A percentile compares a stretch with the other conserved stretches of the same genome.
Evolutionary conservation across 768 basidiomycete genomes (phyloP).

Genomic region (Lyophyllum atratum): DNA sequence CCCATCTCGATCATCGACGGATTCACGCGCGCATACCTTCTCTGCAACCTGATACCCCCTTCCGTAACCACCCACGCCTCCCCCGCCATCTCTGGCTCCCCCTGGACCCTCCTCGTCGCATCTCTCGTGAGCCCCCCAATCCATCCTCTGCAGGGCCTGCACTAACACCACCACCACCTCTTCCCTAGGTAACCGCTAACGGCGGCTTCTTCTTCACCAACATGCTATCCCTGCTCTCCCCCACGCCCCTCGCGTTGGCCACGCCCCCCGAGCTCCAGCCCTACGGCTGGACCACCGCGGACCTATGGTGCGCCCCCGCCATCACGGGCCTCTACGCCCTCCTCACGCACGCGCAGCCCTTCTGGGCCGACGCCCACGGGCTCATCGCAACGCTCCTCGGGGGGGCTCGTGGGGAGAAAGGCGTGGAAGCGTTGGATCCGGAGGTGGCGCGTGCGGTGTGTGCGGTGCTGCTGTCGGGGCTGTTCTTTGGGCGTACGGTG

Average conservation of each 20-base stretch:
- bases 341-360: slow-evolving; percentile 85
- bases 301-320: slow-evolving; percentile 84
- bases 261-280: slow-evolving; percentile 81
- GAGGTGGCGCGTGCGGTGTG: slow-evolving; percentile 74
- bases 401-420: slow-evolving; percentile 29
- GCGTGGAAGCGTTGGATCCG: slow-evolving; percentile 53
- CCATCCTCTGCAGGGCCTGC: neutral
- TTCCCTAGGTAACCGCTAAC: slow-evolving; percentile 64
- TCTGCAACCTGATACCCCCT: slow-evolving; percentile 79
- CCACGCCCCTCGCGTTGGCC: slow-evolving; percentile 63
- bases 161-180: neutral
- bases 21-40: slow-evolving; percentile 73
- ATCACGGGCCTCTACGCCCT: slow-evolving; percentile 78
- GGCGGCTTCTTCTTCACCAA: slow-evolving; percentile 81
- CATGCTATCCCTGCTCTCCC: slow-evolving; percentile 74
- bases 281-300: slow-evolving; percentile 84
- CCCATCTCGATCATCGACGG: slow-evolving; percentile 77
- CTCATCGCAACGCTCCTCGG: slow-evolving; percentile 51
- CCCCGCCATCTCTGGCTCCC: slow-evolving; percentile 57
- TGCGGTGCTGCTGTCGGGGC: slow-evolving; percentile 57
- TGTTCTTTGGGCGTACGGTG: slow-evolving; percentile 66
- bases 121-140: slow-evolving; percentile 56
- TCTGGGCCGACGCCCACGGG: slow-evolving; percentile 66
- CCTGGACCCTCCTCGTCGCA: slow-evolving; percentile 74
- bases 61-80: slow-evolving; percentile 56